phyloP scores from a whole-genome alignment of 2,329 filamentous ascomycete genomes.

The Exophiala sideris region DNA sequence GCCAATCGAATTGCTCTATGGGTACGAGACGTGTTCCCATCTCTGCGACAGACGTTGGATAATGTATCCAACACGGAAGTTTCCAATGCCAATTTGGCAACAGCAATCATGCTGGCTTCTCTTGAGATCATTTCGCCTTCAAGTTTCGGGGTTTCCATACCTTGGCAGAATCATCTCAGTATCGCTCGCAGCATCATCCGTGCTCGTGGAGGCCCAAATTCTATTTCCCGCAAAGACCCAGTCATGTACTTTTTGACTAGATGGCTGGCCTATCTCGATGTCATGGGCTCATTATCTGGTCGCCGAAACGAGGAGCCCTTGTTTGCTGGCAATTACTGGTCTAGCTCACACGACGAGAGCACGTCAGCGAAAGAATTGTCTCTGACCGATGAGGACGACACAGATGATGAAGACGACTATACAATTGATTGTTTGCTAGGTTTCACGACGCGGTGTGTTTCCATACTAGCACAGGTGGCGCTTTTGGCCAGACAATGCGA shows the following conservation, averaged over 20 bases:
- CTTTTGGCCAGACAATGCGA: conserved; percentile 69
- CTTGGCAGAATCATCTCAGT: conserved; percentile 76
- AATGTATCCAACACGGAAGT: conserved; percentile 68
- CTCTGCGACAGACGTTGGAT: conserved; percentile 64
- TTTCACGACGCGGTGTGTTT: conserved; percentile 69
- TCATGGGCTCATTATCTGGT: conserved; percentile 69
- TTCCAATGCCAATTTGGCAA: conserved; percentile 70
- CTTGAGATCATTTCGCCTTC: conserved; percentile 79
- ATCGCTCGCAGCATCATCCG: conserved; percentile 73
- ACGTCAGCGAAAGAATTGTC: conserved; percentile 28
- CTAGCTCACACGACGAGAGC: conserved; percentile 30
- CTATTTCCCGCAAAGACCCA: conserved; percentile 53
- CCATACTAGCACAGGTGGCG: conserved; percentile 68
- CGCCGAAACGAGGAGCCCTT: conserved; percentile 53
- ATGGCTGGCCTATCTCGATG: conserved; percentile 82
- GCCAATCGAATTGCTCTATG: conserved; percentile 73
- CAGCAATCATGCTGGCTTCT: conserved; percentile 79
- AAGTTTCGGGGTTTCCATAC: conserved; percentile 73
- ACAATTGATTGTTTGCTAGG: conserved; percentile 78
- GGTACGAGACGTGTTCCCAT: conserved; percentile 68
- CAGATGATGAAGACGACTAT: conserved; percentile 58
- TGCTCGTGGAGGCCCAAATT: conserved; percentile 58
- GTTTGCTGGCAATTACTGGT: conserved; percentile 49
- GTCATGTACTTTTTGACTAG: conserved; percentile 71
- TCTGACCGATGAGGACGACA: conserved; percentile 42